Percentiles rank a stretch among this genome's conserved stretches.
phyloP scores from a whole-genome alignment of 768 basidiomycete genomes.

The Leccinum longicurvipes region DNA sequence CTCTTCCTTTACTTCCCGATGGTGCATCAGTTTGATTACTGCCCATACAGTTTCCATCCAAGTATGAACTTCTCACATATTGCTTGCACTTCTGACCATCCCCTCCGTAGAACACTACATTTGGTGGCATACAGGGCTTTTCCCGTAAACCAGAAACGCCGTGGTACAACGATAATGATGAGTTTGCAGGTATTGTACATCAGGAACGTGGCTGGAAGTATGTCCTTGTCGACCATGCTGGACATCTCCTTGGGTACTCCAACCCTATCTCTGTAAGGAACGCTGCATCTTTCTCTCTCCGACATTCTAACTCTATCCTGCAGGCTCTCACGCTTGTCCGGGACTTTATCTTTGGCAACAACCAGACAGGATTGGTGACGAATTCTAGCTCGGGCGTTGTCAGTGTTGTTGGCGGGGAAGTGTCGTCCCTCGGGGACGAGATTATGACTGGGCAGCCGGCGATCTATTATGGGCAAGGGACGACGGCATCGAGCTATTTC shows the following conservation, averaged over 20 bases:
- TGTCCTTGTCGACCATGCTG: slow-evolving; percentile 35
- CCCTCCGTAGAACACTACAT: slow-evolving; percentile 64
- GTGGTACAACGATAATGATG: slow-evolving; percentile 55
- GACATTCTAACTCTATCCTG: neutral
- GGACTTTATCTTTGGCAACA: slow-evolving; percentile 67
- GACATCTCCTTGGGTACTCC: slow-evolving; percentile 34
- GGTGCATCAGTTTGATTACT: slow-evolving; percentile 1
- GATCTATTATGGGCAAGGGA: slow-evolving; percentile 50
- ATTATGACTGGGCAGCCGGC: slow-evolving; percentile 51
- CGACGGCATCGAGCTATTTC: slow-evolving; percentile 48
- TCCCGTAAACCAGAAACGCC: slow-evolving; percentile 62
- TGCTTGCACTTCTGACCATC: neutral
- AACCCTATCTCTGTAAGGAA: slow-evolving; percentile 44
- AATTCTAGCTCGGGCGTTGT: slow-evolving; percentile 21
- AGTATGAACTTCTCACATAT: slow-evolving; percentile 23
- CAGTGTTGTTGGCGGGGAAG: slow-evolving; percentile 47
- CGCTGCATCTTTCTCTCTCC: neutral
- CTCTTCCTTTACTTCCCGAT: neutral
- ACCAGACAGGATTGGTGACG: slow-evolving; percentile 47
- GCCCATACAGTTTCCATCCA: slow-evolving; percentile 49
- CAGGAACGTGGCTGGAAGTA: slow-evolving; percentile 66
- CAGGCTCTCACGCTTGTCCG: slow-evolving; percentile 60
- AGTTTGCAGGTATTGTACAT: slow-evolving; percentile 64
- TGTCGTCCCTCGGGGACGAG: slow-evolving; percentile 41
- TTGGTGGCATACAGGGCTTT: slow-evolving; percentile 75